These are phyloP conservation scores for Cenchrus fungigraminus DNA, from an alignment of 176 grass and related monocot genomes.

Conservation along the genomic window DNA sequence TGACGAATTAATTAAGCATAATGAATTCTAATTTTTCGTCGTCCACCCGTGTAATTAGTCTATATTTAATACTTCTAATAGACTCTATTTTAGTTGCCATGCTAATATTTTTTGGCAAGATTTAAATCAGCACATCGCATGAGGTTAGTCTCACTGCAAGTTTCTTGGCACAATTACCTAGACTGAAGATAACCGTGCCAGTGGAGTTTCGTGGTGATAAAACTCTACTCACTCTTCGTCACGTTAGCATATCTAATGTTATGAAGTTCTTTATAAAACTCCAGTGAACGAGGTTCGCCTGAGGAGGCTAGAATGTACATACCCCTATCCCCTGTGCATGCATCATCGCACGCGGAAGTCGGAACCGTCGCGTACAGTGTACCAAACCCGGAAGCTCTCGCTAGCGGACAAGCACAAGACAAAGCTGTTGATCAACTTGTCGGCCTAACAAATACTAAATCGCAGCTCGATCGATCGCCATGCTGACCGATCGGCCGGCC, in stretches of 20 bases:
- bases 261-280: neutral
- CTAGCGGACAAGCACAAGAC: neutral
- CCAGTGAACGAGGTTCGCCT: neutral
- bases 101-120: too few species aligned
- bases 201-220: too few species aligned
- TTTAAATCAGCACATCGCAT: too few species aligned
- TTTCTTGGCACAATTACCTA: too few species aligned
- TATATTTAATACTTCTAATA: too few species aligned
- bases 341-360: neutral
- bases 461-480: neutral
- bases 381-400: neutral
- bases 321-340: neutral
- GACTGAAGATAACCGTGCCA: too few species aligned
- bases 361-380: neutral
- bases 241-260: neutral
- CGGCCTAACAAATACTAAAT: constrained; percentile 5
- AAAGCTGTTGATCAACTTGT: neutral
- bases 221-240: too few species aligned
- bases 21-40: too few species aligned
- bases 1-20: too few species aligned
- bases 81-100: too few species aligned
- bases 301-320: neutral
- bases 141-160: too few species aligned
- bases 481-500: neutral
- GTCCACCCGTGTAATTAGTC: too few species aligned